Evolutionary conservation across 2,329 filamentous ascomycete species (phyloP), one percentile per base, ranked within the genome.

Genomic region (Cladosporium sp.): DNA sequence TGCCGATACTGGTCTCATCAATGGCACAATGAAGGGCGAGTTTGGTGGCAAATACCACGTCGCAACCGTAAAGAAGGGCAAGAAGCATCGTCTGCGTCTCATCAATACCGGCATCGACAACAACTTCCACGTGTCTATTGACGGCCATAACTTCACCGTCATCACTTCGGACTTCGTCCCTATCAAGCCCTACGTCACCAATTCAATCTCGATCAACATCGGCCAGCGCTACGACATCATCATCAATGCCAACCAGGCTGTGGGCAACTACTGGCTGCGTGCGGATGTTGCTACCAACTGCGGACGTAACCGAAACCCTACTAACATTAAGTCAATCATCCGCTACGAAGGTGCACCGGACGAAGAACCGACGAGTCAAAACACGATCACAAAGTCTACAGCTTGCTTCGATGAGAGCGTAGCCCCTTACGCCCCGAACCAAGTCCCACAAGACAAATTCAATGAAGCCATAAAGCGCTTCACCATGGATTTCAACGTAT

Each of bases 1-100:
- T 3, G 61, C 73, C 9, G 70, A 72, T 56, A 74, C 68, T 46
- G 70, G 67, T 52, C 60, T 74, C 3, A 73, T 75, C 62, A 75
- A 74, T 57, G 72, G 72, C 18, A 73, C 68, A 1, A 64, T 64
- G 10, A 69, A 66, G 53, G 74, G 74, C 56, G 65, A 66, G 0
- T 72, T 64, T 55, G 59, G 61, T 48, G 56, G 54, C 32, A 33
- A 61, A 45, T 63, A 63, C n/a, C 69, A 61, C 51, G 56, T 59
- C 46, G 53, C 65, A 33, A 58, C 52, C 19, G 63, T 66, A 31
- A 46, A 49, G 2, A 45, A 52, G n/a, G 63, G 59, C 52, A 59
- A 64, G 58, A 59, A 49, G 16, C 65, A 69, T 45, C 55, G 61
- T 10, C 52, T 69, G 32, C 58, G 65, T 41, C 32, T 69, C 28